Percentiles rank a stretch among this genome's conserved stretches.
These are phyloP conservation scores for Sanghuangporus weigelae DNA, from an alignment of 1,284 basidiomycete genomes.

Conservation along the genomic window DNA sequence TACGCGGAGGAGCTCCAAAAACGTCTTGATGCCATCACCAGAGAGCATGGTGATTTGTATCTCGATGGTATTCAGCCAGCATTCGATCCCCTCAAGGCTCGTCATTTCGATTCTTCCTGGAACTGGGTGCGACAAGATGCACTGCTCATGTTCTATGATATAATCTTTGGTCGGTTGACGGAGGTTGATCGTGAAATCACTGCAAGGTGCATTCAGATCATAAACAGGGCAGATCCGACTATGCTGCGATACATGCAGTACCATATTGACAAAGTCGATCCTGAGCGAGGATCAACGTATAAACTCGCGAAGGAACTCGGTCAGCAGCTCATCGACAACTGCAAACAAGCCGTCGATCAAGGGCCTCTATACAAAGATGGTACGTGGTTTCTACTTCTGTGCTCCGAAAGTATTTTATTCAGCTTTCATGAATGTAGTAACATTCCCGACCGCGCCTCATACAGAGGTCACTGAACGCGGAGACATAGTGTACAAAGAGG, in stretches of 20 bases:
- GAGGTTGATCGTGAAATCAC: slow-evolving; percentile 94
- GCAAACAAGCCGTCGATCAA: slow-evolving; percentile 76
- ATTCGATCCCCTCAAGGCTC: slow-evolving; percentile 93
- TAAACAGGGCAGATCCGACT: slow-evolving; percentile 93
- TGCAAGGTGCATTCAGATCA: slow-evolving; percentile 94
- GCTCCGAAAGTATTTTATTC: slow-evolving; percentile 8
- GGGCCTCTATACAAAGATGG: slow-evolving; percentile 92
- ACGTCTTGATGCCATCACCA: slow-evolving; percentile 81
- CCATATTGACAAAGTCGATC: slow-evolving; percentile 82
- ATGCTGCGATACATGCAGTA: slow-evolving; percentile 95
- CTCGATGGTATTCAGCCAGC: slow-evolving; percentile 91
- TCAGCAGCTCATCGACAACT: slow-evolving; percentile 94
- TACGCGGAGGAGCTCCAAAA: slow-evolving; percentile 72
- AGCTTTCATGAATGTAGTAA: slow-evolving; percentile 50
- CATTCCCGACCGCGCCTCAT: slow-evolving; percentile 95
- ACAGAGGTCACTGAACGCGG: slow-evolving; percentile 93
- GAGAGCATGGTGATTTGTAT: slow-evolving; percentile 91
- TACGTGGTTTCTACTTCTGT: slow-evolving; percentile 26
- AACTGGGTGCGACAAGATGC: slow-evolving; percentile 99
- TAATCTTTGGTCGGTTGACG: slow-evolving; percentile 90
- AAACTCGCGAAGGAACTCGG: slow-evolving; percentile 95
- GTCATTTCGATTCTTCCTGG: slow-evolving; percentile 98
- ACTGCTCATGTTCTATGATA: slow-evolving; percentile 94
- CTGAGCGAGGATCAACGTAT: slow-evolving; percentile 86
- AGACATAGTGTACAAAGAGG: slow-evolving; percentile 92